Percentiles rank a stretch among this genome's conserved stretches.
phyloP scores from a whole-genome alignment of 352 stramenopile species.

The Phytophthora rubi region DNA sequence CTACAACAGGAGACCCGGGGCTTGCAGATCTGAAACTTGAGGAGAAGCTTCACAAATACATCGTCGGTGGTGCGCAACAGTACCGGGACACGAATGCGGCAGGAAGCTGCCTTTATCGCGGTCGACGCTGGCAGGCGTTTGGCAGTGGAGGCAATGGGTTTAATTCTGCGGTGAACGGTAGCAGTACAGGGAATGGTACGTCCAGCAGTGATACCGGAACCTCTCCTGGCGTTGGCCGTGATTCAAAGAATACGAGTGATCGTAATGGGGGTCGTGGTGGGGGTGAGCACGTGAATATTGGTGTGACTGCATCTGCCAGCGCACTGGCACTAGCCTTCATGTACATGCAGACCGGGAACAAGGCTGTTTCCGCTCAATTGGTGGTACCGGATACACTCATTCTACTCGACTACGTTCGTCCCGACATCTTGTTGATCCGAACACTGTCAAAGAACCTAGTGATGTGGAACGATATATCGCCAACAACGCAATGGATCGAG shows the following conservation, averaged over 20 bases:
- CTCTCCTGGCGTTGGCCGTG: constrained; percentile 57
- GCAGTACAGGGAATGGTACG: constrained; percentile 14
- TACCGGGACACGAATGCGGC: constrained; percentile 48
- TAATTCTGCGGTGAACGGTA: constrained; percentile 28
- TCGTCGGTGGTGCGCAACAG: constrained; percentile 85
- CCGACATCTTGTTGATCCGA: constrained; percentile 95
- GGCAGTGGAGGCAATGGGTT: constrained; percentile 36
- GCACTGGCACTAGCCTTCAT: constrained; percentile 96
- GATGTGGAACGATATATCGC: constrained; percentile 94
- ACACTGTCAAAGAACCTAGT: constrained; percentile 95
- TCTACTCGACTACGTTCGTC: constrained; percentile 95
- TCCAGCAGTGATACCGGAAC: constrained; percentile 31
- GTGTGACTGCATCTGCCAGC: constrained; percentile 94
- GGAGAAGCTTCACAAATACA: constrained; percentile 95
- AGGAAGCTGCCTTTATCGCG: constrained; percentile 75
- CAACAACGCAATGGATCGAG: constrained; percentile 92
- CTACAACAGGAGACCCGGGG: constrained; percentile 79
- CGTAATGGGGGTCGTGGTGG: constrained; percentile 33
- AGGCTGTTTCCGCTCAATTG: constrained; percentile 84
- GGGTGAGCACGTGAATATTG: constrained; percentile 94
- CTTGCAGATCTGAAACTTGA: constrained; percentile 97
- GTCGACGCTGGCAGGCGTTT: constrained; percentile 68
- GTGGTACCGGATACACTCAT: constrained; percentile 95
- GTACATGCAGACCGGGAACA: constrained; percentile 95
- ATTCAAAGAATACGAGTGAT: constrained; percentile 56